These are phyloP conservation scores for Debaryomycetaceae sp. DNA, from an alignment of 1,139 yeast species.

Conservation along the genomic window DNA sequence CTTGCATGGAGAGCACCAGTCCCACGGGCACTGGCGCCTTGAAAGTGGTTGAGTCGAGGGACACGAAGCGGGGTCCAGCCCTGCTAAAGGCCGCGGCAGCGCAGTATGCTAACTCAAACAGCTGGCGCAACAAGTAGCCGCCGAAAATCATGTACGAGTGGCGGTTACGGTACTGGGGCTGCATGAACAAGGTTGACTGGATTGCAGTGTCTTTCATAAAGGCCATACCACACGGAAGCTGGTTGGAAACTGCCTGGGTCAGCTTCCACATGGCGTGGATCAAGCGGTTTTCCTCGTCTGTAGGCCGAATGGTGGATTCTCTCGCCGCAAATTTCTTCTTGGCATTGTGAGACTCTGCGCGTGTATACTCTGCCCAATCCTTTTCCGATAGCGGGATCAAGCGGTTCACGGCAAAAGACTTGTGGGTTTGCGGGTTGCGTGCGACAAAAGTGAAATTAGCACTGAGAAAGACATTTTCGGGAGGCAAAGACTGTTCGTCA, in stretches of 20 bases:
- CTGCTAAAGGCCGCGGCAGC: slow-evolving; percentile 82
- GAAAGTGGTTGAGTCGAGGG: slow-evolving; percentile 84
- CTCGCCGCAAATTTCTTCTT: slow-evolving; percentile 72
- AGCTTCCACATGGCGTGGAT: slow-evolving; percentile 72
- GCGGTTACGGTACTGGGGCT: slow-evolving; percentile 90
- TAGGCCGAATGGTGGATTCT: slow-evolving; percentile 56
- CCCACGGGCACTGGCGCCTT: slow-evolving; percentile 95
- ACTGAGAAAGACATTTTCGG: slow-evolving; percentile 48
- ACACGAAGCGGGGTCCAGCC: slow-evolving; percentile 77
- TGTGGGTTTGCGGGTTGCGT: slow-evolving; percentile 81
- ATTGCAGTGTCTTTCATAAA: slow-evolving; percentile 66
- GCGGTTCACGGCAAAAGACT: slow-evolving; percentile 74
- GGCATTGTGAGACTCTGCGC: slow-evolving; percentile 85
- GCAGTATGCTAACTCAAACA: slow-evolving; percentile 87
- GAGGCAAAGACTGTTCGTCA: slow-evolving; percentile 37
- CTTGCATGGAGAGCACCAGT: slow-evolving; percentile 69
- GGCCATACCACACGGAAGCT: slow-evolving; percentile 30
- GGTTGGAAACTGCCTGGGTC: slow-evolving; percentile 28
- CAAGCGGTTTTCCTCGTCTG: slow-evolving; percentile 59
- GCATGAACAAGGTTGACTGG: slow-evolving; percentile 78
- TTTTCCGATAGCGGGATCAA: slow-evolving; percentile 61
- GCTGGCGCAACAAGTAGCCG: slow-evolving; percentile 81
- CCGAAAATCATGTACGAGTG: slow-evolving; percentile 93
- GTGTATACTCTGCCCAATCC: slow-evolving; percentile 74
- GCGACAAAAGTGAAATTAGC: slow-evolving; percentile 96